Conservation (phyloP, 2,329 filamentous ascomycete species). For the Colletotrichum zoysiae region DNA sequence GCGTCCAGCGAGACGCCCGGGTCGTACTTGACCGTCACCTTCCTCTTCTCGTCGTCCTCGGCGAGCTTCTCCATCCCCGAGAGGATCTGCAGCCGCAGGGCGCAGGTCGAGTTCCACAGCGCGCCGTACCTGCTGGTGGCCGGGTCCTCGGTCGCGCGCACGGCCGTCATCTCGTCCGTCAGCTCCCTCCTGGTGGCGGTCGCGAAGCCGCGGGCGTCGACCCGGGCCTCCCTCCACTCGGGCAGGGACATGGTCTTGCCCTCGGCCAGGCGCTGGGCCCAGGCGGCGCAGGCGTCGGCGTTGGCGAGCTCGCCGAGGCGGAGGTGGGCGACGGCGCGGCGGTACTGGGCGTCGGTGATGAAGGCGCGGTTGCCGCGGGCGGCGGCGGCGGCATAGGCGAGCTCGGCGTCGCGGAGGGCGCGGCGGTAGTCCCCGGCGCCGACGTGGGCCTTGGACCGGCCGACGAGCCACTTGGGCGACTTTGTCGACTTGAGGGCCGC, state of each 20-base stretch:
- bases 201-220: slow-evolving; percentile 64
- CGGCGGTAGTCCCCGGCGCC: slow-evolving; percentile 70
- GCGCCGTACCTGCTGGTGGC: slow-evolving; percentile 44
- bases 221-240: slow-evolving; percentile 50
- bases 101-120: slow-evolving; percentile 57
- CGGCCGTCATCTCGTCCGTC: slow-evolving; percentile 49
- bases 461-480: slow-evolving; percentile 84
- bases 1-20: slow-evolving; percentile 34
- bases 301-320: slow-evolving; percentile 80
- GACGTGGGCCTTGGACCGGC: slow-evolving; percentile 83
- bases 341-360: slow-evolving; percentile 85
- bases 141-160: slow-evolving; percentile 42
- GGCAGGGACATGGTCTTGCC: slow-evolving; percentile 53
- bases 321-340: slow-evolving; percentile 80
- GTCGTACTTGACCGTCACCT: slow-evolving; percentile 53
- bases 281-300: slow-evolving; percentile 77
- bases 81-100: slow-evolving; percentile 63
- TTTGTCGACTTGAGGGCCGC: slow-evolving; percentile 73
- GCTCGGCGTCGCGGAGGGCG: slow-evolving; percentile 78
- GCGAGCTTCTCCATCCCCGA: slow-evolving; percentile 58
- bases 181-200: slow-evolving; percentile 52
- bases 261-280: slow-evolving; percentile 60
- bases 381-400: slow-evolving; percentile 70
- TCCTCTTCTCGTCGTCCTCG: slow-evolving; percentile 59
- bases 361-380: slow-evolving; percentile 80